These are phyloP conservation scores for Penicillium canescens DNA, from an alignment of 495 filamentous ascomycete species.

Conservation along the genomic window DNA sequence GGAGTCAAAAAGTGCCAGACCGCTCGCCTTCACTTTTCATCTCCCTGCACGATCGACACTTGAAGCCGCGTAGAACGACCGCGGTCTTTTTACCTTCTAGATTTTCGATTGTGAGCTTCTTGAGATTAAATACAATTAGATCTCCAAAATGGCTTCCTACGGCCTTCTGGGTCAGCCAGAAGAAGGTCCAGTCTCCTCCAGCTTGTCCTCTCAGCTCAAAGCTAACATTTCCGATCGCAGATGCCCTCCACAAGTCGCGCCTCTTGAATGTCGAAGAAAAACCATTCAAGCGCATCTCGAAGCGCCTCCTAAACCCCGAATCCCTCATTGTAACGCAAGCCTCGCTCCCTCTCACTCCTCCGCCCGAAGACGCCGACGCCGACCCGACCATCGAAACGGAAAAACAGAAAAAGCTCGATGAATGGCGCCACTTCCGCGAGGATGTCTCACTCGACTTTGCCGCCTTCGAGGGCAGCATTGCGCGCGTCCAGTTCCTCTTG, in stretches of 20 bases:
- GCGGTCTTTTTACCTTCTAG: not conserved
- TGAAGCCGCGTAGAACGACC: not conserved
- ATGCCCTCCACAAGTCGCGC: constrained; percentile 86
- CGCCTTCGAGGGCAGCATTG: constrained; percentile 82
- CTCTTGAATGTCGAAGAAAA: constrained; percentile 91
- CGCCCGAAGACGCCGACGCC: constrained; percentile 59
- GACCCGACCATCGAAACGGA: constrained; percentile 38
- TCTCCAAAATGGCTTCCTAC: constrained; percentile 44
- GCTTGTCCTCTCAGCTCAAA: constrained; percentile 8
- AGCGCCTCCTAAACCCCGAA: constrained; percentile 68
- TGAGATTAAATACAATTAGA: not conserved
- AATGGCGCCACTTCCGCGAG: constrained; percentile 65
- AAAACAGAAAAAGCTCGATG: constrained; percentile 50
- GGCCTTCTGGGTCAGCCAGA: constrained; percentile 50
- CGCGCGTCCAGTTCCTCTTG: constrained; percentile 83
- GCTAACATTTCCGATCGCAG: constrained; percentile 39
- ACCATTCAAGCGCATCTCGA: constrained; percentile 86
- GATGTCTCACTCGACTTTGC: constrained; percentile 89
- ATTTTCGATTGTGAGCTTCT: not conserved
- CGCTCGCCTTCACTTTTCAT: constrained; percentile 27
- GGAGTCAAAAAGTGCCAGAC: constrained; percentile 17
- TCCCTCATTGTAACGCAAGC: constrained; percentile 55
- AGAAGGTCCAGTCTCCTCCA: constrained; percentile 43
- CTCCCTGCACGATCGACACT: constrained; percentile 7
- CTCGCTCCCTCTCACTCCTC: constrained; percentile 66